Percentiles rank a stretch among this genome's conserved stretches.
Evolutionary conservation across 1,284 basidiomycete species (phyloP).

Genomic region (Ceratobasidium sp.): DNA sequence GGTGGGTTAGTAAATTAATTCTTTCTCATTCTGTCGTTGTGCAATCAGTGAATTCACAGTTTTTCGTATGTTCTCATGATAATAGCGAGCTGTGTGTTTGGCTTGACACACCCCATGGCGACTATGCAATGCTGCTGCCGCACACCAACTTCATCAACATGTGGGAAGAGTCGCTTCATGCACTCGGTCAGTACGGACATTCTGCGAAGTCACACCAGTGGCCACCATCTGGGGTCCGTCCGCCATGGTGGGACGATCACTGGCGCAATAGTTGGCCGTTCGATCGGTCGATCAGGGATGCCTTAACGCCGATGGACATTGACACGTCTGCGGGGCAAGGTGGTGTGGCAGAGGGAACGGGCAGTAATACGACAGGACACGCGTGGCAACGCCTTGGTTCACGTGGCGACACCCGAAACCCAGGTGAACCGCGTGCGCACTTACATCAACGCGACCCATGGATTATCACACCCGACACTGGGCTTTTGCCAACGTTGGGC

Average conservation of each 20-base stretch:
- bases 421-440: background rate
- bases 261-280: conserved; percentile 25
- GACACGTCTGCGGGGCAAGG: background rate
- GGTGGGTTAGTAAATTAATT: background rate
- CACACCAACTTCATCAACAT: background rate
- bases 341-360: background rate
- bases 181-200: background rate
- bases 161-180: background rate
- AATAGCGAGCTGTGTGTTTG: conserved; percentile 4
- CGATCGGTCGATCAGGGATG: background rate
- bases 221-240: background rate
- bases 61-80: too few species aligned
- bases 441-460: background rate
- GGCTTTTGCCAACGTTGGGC: background rate
- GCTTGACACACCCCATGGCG: background rate
- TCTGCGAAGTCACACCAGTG: background rate
- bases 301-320: background rate
- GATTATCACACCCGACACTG: background rate
- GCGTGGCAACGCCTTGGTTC: background rate
- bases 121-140: conserved; percentile 13
- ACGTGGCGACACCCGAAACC: background rate
- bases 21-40: too few species aligned
- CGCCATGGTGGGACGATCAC: background rate
- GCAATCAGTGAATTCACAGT: too few species aligned
- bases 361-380: background rate